Evolutionary conservation across 345 rosid genomes (phyloP), one percentile per base, ranked within the genome.

Genomic region (Ceriops decandra): DNA sequence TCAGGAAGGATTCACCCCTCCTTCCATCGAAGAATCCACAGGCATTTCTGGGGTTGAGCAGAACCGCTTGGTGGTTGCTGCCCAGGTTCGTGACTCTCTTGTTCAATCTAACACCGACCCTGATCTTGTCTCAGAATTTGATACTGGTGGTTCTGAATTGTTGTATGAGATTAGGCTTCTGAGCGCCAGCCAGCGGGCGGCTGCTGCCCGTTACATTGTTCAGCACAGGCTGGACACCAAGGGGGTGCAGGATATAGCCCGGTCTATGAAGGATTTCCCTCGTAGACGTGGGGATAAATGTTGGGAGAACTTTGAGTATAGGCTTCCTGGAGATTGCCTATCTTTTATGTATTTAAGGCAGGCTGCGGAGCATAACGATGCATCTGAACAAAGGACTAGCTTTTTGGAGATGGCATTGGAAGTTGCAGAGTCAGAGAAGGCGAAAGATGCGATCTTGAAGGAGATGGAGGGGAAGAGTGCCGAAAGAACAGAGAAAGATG

Each of bases 11-110:
- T 88, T 89, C 80, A 52, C 87, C 33, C 81, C 95, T 13, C 79
- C 96, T 7, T 54, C 88, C 31, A 68, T 91, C 56, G 99, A 95
- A 62, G 97, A 91, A 57, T 8, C 46, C 66, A 91, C 97, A 3
- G 97, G 99, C 16, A 70, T 95, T 66, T 67, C 96, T 64, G 89
- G 95, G 73, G 87, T 84, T 57, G 95, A 95, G 61, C 99, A 95
- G 84, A 95, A 89, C 65, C 67, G 90, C 32, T 80, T 95, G 15
- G 72, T 91, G 47, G 99, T 91, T 33, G 99, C 82, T 4, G 85
- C 97, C 1, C 76, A 88, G 70, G 97, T 95, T 28, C 83, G 97
- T 6, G 90, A 85, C 7, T 84, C 96, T 6, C 59, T 95, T 0
- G 71, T 85, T 35, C 79, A 91, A 60, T 84, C 95, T 67, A 36